Evolutionary conservation across 2,329 filamentous ascomycete species (phyloP).

Genomic region (Pezizomycotina sp.): DNA sequence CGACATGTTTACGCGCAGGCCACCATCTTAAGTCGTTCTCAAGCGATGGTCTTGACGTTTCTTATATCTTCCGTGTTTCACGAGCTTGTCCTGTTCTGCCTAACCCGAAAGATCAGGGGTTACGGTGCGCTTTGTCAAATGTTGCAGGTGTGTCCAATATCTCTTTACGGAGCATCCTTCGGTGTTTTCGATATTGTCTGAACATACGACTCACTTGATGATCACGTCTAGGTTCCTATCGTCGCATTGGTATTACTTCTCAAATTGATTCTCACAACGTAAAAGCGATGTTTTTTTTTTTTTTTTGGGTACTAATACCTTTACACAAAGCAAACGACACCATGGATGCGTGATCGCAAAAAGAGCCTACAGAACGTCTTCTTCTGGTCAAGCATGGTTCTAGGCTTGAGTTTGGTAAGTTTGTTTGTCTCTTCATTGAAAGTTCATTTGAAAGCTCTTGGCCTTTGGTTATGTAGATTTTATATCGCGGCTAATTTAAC

Average conservation of each 20-base stretch:
- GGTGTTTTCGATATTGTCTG: too few species aligned
- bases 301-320: too few species aligned
- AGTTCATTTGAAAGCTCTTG: not conserved
- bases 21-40: slow-evolving; percentile 58
- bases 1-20: slow-evolving; percentile 81
- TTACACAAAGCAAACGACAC: slow-evolving; percentile 67
- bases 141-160: slow-evolving; percentile 89
- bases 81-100: slow-evolving; percentile 93
- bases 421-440: slow-evolving; percentile 18
- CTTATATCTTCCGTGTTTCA: slow-evolving; percentile 77
- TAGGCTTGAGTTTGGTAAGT: slow-evolving; percentile 64
- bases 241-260: too few species aligned
- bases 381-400: slow-evolving; percentile 85
- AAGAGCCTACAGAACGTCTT: slow-evolving; percentile 73
- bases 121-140: slow-evolving; percentile 94
- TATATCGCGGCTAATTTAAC: not conserved
- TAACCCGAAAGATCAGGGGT: slow-evolving; percentile 87
- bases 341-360: slow-evolving; percentile 54
- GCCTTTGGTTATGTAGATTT: slow-evolving; percentile 16
- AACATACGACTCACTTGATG: too few species aligned
- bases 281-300: too few species aligned
- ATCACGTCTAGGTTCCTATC: too few species aligned
- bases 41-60: slow-evolving; percentile 77
- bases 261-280: too few species aligned
- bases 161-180: too few species aligned